Evolutionary conservation across 495 filamentous ascomycete species (phyloP).

Genomic region (Penicillium ucsense): DNA sequence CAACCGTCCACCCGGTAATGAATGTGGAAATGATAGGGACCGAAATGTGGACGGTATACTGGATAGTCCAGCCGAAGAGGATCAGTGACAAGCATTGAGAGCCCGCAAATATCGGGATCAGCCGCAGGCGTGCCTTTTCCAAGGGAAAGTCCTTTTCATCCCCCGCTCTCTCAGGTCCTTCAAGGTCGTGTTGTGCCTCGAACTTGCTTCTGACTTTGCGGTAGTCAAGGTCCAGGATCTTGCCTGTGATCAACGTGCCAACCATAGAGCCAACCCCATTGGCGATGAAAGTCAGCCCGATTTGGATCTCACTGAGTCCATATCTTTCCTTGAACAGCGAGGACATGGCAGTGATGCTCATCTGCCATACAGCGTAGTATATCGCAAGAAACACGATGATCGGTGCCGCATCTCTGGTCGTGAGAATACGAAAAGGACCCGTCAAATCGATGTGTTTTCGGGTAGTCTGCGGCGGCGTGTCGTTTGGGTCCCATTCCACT

Average conservation of each 20-base stretch:
- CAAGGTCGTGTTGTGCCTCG: constrained; percentile 1
- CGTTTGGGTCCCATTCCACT: constrained; percentile 7
- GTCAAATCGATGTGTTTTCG: constrained; percentile 21
- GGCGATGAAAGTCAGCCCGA: constrained; percentile 42
- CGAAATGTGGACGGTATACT: constrained; percentile 38
- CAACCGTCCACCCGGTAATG: constrained; percentile 46
- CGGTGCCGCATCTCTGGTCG: constrained; percentile 31
- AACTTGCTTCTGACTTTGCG: constrained; percentile 6
- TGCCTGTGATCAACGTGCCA: constrained; percentile 37
- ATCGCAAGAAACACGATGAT: constrained; percentile 42
- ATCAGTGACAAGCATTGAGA: constrained; percentile 36
- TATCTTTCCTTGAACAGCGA: constrained; percentile 38
- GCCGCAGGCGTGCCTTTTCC: constrained; percentile 37
- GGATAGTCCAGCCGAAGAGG: constrained; percentile 51
- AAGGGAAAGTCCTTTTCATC: constrained; percentile 29
- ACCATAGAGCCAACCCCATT: constrained; percentile 43
- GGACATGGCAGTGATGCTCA: constrained; percentile 46
- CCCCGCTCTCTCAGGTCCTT: neutral
- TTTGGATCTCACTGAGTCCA: constrained; percentile 33
- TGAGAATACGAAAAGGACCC: constrained; percentile 36
- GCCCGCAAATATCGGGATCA: constrained; percentile 26
- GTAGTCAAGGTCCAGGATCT: constrained; percentile 11
- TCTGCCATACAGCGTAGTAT: constrained; percentile 48
- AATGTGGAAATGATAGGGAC: constrained; percentile 49
- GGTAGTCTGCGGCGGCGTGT: constrained; percentile 4